Evolutionary conservation across 805 yeast genomes (phyloP), one percentile per base, ranked within the genome.

Genomic region (Yarrowia sp.): DNA sequence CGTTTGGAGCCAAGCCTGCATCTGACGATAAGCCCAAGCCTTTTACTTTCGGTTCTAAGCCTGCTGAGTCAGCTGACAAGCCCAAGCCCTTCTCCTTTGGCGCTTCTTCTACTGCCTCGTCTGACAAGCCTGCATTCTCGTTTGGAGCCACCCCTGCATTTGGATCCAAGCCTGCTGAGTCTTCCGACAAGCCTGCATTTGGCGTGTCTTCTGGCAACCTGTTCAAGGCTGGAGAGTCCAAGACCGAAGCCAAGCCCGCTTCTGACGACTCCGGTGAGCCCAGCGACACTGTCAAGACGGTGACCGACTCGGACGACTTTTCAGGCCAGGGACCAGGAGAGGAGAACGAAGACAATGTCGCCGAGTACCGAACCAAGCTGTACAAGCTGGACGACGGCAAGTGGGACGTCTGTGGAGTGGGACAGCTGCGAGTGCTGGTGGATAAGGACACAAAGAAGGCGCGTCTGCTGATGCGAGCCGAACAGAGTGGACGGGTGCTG

Each of bases 381-480:
- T 86, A 87, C 85, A 81, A 87, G 69, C 85, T 85, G 61, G 84
- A 85, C 59, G 82, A 85, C 55, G 85, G 85, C 56, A 75, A 78
- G 56, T 73, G 72, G 69, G 73, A 74, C 14, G 73, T 75, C 46
- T 69, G 76, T 64, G 98, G 98, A 12, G 81, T 92, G 2, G 98
- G 98, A 3, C 93, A 89, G 64, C 81, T 92, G 73, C 90, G 91
- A 74, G 81, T 94, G 12, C 80, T 94, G 68, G 86, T 84, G 69
- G 83, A 89, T 73, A 83, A 83, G 65, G 82, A 80, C 1, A 87
- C 89, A 10, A 79, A 81, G 26, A 91, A 91, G 75, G 76, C 87
- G 2, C 86, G 98, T 76, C 79, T 91, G 14, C 79, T 94, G 45
- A 84, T 94, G 22, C 86, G 98, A 74, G 91, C 97, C 0, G 98